Evolutionary conservation across 1,139 yeast genomes (phyloP).

Genomic region (Ogataea hybrid): DNA sequence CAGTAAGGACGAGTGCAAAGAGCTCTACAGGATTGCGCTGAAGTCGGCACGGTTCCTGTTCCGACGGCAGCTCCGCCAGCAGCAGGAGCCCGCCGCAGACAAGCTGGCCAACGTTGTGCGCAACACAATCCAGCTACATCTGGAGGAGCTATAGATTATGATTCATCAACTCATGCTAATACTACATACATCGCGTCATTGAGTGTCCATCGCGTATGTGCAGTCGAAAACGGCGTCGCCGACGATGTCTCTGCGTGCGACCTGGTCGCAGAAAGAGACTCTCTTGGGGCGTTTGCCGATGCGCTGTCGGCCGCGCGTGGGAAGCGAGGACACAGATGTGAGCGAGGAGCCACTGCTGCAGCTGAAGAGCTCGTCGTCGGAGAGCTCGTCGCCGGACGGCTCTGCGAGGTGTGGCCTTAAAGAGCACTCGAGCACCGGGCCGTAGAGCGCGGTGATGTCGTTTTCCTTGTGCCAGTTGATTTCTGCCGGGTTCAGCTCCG

Average conservation of each 20-base stretch:
- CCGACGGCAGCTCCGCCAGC: conserved; percentile 15
- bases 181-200: neutral
- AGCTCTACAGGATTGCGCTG: conserved; percentile 23
- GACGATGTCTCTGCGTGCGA: conserved; percentile 27
- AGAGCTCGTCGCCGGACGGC: conserved; percentile 8
- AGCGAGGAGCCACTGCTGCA: conserved; percentile 13
- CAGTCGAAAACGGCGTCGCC: conserved; percentile 20
- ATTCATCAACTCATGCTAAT: neutral
- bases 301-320: neutral
- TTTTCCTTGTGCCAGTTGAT: conserved; percentile 80
- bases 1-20: conserved; percentile 24
- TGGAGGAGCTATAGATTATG: conserved; percentile 4
- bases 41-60: conserved; percentile 27
- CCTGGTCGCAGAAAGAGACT: conserved; percentile 24
- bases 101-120: conserved; percentile 24
- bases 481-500: conserved; percentile 68
- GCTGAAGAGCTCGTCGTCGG: conserved; percentile 10
- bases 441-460: conserved; percentile 82
- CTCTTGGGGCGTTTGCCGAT: conserved; percentile 11
- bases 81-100: conserved; percentile 20
- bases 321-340: neutral
- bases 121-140: conserved; percentile 22
- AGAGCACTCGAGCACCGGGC: conserved; percentile 48
- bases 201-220: conserved; percentile 1
- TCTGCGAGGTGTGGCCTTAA: neutral